These are phyloP conservation scores for Lithospermum erythrorhizon DNA, from an alignment of 257 asterid species.

Conservation along the genomic window DNA sequence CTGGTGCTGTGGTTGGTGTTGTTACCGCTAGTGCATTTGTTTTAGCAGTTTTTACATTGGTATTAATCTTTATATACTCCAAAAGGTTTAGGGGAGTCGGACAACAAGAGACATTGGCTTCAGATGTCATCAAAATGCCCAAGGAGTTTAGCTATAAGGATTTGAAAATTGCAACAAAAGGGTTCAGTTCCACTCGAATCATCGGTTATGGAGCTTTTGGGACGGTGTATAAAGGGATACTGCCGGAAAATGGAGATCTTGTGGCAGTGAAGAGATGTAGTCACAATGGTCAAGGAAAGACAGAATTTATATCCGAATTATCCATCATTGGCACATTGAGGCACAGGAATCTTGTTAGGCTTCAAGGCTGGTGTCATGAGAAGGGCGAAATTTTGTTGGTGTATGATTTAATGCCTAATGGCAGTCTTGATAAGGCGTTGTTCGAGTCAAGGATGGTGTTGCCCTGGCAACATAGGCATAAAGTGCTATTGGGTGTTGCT, in stretches of 20 bases:
- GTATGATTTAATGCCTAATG: slow-evolving; percentile 69
- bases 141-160: slow-evolving; percentile 63
- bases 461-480: slow-evolving; percentile 49
- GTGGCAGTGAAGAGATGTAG: slow-evolving; percentile 79
- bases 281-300: slow-evolving; percentile 60
- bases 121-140: slow-evolving; percentile 69
- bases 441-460: slow-evolving; percentile 56
- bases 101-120: slow-evolving; percentile 32
- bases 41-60: slow-evolving; percentile 38
- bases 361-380: slow-evolving; percentile 87
- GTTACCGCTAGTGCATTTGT: slow-evolving; percentile 71
- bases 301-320: slow-evolving; percentile 61
- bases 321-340: slow-evolving; percentile 71
- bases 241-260: slow-evolving; percentile 39
- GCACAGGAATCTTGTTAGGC: slow-evolving; percentile 66
- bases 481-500: slow-evolving; percentile 65
- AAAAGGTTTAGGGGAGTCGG: slow-evolving; percentile 38
- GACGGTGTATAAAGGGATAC: slow-evolving; percentile 52
- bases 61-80: slow-evolving; percentile 41
- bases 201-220: slow-evolving; percentile 80
- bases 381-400: slow-evolving; percentile 63
- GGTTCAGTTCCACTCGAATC: slow-evolving; percentile 33
- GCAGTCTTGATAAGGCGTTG: slow-evolving; percentile 64
- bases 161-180: slow-evolving; percentile 54
- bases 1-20: slow-evolving; percentile 70